Percentiles rank a stretch among this genome's conserved stretches.
Conservation (phyloP, 2,329 filamentous ascomycete species). For the Hyphodiscus sp. region DNA sequence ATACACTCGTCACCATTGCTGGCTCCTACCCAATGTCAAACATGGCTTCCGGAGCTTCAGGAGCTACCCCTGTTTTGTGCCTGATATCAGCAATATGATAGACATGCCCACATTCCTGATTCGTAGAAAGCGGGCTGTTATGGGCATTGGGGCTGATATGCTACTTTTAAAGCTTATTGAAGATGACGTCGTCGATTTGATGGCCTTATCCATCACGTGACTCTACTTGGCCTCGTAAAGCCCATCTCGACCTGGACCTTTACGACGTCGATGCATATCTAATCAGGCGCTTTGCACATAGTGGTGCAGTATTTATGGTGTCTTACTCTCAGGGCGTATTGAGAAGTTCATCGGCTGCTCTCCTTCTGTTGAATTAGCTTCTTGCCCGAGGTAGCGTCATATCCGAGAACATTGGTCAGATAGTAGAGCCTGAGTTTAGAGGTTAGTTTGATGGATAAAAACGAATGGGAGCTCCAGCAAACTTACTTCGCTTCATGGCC, state of each 20-base stretch:
- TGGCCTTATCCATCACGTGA: background rate
- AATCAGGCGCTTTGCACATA: too few species aligned
- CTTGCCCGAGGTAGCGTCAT: slow-evolving; percentile 20
- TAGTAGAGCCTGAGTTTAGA: slow-evolving; percentile 49
- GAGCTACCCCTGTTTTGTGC: too few species aligned
- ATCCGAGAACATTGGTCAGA: slow-evolving; percentile 54
- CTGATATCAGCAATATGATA: too few species aligned
- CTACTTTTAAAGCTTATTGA: background rate
- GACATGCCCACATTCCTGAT: background rate
- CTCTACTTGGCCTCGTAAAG: background rate
- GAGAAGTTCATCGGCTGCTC: slow-evolving; percentile 12
- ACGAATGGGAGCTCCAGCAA: background rate
- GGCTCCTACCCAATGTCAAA: too few species aligned
- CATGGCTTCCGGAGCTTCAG: too few species aligned
- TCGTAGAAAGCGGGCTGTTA: background rate
- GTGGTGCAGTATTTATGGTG: too few species aligned
- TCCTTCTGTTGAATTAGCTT: slow-evolving; percentile 15
- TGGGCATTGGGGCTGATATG: background rate
- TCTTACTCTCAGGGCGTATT: too few species aligned
- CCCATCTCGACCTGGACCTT: too few species aligned
- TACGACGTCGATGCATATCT: too few species aligned
- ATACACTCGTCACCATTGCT: slow-evolving; percentile 7
- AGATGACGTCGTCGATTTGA: background rate
- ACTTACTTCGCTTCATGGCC: slow-evolving; percentile 72
- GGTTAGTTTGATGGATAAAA: slow-evolving; percentile 11